These are phyloP conservation scores for Emericellopsis terricola DNA, from an alignment of 495 filamentous ascomycete genomes.

Conservation along the genomic window DNA sequence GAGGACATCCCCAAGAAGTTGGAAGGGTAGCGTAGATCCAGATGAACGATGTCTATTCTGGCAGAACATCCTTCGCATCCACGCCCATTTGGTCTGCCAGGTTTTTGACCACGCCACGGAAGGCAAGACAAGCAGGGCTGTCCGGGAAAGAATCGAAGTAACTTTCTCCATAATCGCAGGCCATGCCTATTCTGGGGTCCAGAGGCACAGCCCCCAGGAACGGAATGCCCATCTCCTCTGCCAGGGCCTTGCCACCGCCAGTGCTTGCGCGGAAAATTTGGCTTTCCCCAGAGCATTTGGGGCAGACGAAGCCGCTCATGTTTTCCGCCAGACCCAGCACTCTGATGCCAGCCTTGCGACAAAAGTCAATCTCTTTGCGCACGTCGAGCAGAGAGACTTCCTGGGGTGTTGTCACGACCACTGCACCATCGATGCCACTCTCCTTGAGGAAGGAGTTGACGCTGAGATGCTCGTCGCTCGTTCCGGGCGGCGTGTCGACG, in stretches of 20 bases:
- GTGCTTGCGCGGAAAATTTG: conserved; percentile 88
- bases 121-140: conserved; percentile 66
- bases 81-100: conserved; percentile 47
- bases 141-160: conserved; percentile 90
- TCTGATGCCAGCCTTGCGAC: conserved; percentile 77
- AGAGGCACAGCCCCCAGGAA: conserved; percentile 86
- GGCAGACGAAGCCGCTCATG: conserved; percentile 93
- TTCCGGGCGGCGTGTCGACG: conserved; percentile 90
- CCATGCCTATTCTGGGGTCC: conserved; percentile 87
- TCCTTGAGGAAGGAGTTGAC: conserved; percentile 80
- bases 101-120: conserved; percentile 55
- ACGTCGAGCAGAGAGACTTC: conserved; percentile 89
- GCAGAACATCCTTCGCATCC: conserved; percentile 17
- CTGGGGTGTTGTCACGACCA: conserved; percentile 88
- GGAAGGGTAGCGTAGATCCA: conserved; percentile 3
- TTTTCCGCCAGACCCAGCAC: conserved; percentile 90
- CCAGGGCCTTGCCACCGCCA: conserved; percentile 63
- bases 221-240: conserved; percentile 67
- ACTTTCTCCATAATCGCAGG: conserved; percentile 92
- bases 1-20: conserved; percentile 54
- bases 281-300: conserved; percentile 60
- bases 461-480: conserved; percentile 83
- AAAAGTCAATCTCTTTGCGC: conserved; percentile 92
- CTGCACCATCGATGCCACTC: conserved; percentile 77
- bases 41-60: conserved; percentile 8